Base-by-base conservation (phyloP, 78 protist genomes). In the Neovahlkampfia damariscottae region DNA sequence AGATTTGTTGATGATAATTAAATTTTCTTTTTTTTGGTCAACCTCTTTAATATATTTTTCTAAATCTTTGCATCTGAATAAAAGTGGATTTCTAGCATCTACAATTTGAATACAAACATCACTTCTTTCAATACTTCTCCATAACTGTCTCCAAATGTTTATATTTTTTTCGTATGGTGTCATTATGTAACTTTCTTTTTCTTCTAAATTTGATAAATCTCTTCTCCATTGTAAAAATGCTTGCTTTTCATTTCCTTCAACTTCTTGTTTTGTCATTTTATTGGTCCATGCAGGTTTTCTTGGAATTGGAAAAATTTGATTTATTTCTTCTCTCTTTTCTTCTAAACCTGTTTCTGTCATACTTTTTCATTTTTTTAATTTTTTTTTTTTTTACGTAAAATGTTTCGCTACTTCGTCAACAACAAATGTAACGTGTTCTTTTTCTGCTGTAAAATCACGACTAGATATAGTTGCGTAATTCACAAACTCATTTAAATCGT, bases 71-170 rank as follows among this genome's bases (percentile, higher is more conserved):
- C 90, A 88, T 31, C 90, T 69, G 86, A 89, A 96, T 34, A 94
- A 83, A 29, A 93, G 87, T 30, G 99, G 99, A 82, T 97, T 94
- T 28, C 99, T 70, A 3, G 96, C 93, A 50, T 98, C 99, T 1
- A 96, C 94, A 70, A 98, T 95, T 87, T 96, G 96, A 0, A 96
- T 90, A 2, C 93, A 70, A 0, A 94, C 76, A 66, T 94, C 79
- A 62, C 90, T 84, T 85, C 91, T 79, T 79, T 98, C 99, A 4
- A 97, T 81, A n/a, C 94, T 98, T 7, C 99, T 88, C 99, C 99
- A 98, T 31, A 98, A 86, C 83, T 98, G 99, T 3, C 97, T 74
- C 99, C 99, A 98, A 10, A 96, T 90, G 19, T 96, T 96, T 19
- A 94, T 19, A 84, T 94, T 96, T 79, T 89, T 88, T 80, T 96